phyloP scores from a whole-genome alignment of 2,329 filamentous ascomycete species.

The Grosmannia huntii region DNA sequence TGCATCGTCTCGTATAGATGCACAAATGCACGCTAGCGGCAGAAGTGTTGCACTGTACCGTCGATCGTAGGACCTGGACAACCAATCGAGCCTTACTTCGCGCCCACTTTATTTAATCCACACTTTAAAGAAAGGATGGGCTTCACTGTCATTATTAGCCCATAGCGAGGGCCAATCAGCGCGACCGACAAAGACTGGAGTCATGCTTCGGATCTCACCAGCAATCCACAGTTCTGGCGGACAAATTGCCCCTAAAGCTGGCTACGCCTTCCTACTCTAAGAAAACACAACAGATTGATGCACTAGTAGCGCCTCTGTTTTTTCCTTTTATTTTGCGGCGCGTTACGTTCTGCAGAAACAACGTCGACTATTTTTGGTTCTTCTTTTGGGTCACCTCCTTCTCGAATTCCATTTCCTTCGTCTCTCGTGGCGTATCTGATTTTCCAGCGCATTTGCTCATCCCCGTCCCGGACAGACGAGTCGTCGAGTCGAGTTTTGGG shows the following conservation, averaged over 20 bases:
- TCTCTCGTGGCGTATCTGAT: not conserved
- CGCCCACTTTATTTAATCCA: not conserved
- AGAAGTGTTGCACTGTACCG: not conserved
- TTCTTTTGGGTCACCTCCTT: not conserved
- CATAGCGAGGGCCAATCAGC: conserved; percentile 21
- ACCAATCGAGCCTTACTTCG: not conserved
- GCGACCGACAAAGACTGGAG: conserved; percentile 5
- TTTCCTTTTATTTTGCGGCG: not conserved
- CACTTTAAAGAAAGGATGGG: not conserved
- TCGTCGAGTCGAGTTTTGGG: not conserved
- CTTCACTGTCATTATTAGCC: not conserved
- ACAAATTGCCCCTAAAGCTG: not conserved
- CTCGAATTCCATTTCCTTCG: not conserved
- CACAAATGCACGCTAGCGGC: conserved; percentile 3
- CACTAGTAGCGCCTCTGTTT: not conserved
- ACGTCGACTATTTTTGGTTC: not conserved
- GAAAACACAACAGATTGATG: not conserved
- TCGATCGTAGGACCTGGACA: not conserved
- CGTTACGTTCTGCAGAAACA: not conserved
- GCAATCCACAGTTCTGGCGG: not conserved
- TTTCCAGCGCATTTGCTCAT: not conserved
- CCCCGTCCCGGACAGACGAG: not conserved
- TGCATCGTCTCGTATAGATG: not conserved
- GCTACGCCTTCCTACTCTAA: not conserved
- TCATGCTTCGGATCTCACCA: not conserved